A percentile compares a stretch with the other conserved stretches of the same genome.
Evolutionary conservation across 2,329 filamentous ascomycete genomes (phyloP).

Genomic region (Colletotrichum liriopes): DNA sequence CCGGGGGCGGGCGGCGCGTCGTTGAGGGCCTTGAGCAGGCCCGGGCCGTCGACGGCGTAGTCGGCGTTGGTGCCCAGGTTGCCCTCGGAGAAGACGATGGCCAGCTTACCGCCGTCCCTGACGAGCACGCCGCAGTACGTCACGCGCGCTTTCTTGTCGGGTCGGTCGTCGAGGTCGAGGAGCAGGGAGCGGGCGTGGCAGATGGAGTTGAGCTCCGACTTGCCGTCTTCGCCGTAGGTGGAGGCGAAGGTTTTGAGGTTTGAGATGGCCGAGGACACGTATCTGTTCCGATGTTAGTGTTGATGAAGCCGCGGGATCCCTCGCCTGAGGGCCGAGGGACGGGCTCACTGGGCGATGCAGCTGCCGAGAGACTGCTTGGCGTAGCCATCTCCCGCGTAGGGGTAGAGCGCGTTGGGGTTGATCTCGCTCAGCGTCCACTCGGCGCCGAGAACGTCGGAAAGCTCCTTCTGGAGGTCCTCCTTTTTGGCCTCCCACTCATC

Average conservation of each 20-base stretch:
- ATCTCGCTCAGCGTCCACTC: conserved; percentile 65
- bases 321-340: neutral
- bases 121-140: conserved; percentile 63
- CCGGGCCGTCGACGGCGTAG: conserved; percentile 54
- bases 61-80: conserved; percentile 63
- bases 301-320: neutral
- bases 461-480: conserved; percentile 57
- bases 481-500: conserved; percentile 68
- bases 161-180: conserved; percentile 61
- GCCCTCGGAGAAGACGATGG: conserved; percentile 62
- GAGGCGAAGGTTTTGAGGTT: conserved; percentile 58
- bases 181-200: conserved; percentile 60
- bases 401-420: conserved; percentile 62
- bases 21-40: conserved; percentile 63
- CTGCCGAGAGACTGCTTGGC: conserved; percentile 60
- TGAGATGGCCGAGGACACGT: conserved; percentile 59
- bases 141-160: conserved; percentile 55
- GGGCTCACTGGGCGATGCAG: conserved; percentile 60
- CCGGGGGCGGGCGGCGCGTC: conserved; percentile 53
- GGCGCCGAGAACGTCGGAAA: conserved; percentile 62
- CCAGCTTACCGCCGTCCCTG: conserved; percentile 59
- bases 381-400: conserved; percentile 61
- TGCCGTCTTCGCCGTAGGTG: conserved; percentile 55
- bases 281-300: conserved; percentile 52
- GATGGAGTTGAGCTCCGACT: conserved; percentile 65